Base-by-base conservation (phyloP, 2,329 filamentous ascomycete genomes). In the Phyllosticta citribraziliensis region DNA sequence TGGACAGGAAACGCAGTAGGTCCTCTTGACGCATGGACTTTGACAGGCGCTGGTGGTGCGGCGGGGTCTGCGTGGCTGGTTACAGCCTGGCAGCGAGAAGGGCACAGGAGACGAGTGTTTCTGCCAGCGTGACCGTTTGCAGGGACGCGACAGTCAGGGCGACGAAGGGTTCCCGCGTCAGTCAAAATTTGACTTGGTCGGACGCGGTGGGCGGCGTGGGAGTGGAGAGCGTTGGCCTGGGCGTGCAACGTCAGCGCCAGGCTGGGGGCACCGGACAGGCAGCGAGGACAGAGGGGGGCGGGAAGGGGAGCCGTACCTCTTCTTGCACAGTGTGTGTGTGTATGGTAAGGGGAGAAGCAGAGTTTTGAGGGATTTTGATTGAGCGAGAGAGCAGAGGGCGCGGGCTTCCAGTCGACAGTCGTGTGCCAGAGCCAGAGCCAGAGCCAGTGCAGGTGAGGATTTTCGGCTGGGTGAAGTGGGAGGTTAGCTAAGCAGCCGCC, bases 1-100 rank as follows among this genome's bases (percentile, higher is more conserved):
- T 94, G 74, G 90, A 95, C 70, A 96, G 85, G 81, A 95, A 94
- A 80, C 91, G 89, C 74, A 96, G 85, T 73, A 95, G 86, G 78
- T 95, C 89, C 80, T 87, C 88, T 76, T 84, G 87, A 88, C 85
- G 92, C 91, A 96, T 96, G 87, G 85, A 89, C 75, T 66, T 67
- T 57, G n/a, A 56, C 60, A 62, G 56, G 20, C 17, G 53, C 20
- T 20, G 27, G 40, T 55, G 33, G 61, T 58, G 66, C 57, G 60
- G 63, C 62, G 57, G 59, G 62, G 67, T 68, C 71, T 73, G 71
- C 71, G 67, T 56, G 72, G 71, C 71, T 70, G 63, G 47, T 66
- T 57, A 67, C 63, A 71, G 71, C 72, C 72, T 72, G 72, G 70
- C 72, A 73, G 70, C 66, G 60, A 25, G 52, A 35, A 57, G 53